Percentiles rank a stretch among this genome's conserved stretches.
phyloP scores from a whole-genome alignment of 495 filamentous ascomycete genomes.

The Hyphodiscus hymeniophilus region DNA sequence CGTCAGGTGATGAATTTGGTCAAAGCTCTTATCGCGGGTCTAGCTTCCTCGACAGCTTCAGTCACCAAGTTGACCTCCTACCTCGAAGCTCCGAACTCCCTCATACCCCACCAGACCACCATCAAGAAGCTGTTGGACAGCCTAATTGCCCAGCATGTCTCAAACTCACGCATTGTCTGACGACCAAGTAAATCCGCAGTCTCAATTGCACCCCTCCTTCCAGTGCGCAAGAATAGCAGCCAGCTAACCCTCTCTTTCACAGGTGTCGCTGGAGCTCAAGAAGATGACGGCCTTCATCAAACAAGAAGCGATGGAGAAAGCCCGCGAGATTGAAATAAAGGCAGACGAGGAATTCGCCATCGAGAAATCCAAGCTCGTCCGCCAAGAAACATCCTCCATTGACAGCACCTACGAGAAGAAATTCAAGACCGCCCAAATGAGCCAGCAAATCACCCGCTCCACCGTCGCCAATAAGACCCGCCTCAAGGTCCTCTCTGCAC shows the following conservation, averaged over 20 bases:
- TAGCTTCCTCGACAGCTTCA: slow-evolving; percentile 6
- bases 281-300: slow-evolving; percentile 99
- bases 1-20: background rate
- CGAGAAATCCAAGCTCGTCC: slow-evolving; percentile 96
- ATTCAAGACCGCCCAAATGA: slow-evolving; percentile 93
- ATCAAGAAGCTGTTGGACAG: background rate
- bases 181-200: slow-evolving; percentile 61
- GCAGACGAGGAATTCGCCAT: slow-evolving; percentile 98
- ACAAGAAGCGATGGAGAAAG: slow-evolving; percentile 95
- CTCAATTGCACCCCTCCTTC: background rate
- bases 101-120: background rate
- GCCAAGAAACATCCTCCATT: slow-evolving; percentile 86
- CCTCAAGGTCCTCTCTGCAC: slow-evolving; percentile 72
- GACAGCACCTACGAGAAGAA: slow-evolving; percentile 92
- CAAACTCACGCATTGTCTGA: slow-evolving; percentile 89
- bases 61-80: slow-evolving; percentile 4
- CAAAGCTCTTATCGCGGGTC: slow-evolving; percentile 9
- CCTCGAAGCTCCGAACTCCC: slow-evolving; percentile 4
- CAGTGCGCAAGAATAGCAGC: slow-evolving; percentile 2
- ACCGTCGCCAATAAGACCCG: slow-evolving; percentile 93
- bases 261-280: slow-evolving; percentile 92
- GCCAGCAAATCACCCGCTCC: slow-evolving; percentile 92
- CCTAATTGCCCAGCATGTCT: slow-evolving; percentile 54
- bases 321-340: slow-evolving; percentile 91
- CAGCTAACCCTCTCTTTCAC: background rate